Evolutionary conservation across 2,329 filamentous ascomycete species (phyloP).

Genomic region (Blastomyces emzantsi): DNA sequence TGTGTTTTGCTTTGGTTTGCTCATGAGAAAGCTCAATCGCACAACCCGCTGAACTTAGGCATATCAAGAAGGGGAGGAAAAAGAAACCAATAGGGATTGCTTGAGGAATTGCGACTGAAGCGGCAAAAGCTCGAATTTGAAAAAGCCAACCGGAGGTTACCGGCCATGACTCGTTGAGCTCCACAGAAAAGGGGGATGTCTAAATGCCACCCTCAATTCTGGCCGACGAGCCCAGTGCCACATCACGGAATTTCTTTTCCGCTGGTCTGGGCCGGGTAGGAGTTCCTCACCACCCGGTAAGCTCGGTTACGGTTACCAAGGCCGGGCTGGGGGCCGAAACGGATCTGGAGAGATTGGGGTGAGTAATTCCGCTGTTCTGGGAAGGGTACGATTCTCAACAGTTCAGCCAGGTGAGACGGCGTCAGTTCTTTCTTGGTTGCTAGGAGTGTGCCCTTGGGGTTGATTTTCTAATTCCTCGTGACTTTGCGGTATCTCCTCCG

Average conservation of each 20-base stretch:
- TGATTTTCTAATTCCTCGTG: not conserved
- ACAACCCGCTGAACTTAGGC: not conserved
- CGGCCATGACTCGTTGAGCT: not conserved
- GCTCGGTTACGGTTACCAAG: not conserved
- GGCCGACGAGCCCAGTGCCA: not conserved
- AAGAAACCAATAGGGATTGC: too few species aligned
- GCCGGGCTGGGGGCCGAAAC: too few species aligned
- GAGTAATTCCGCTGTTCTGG: not conserved
- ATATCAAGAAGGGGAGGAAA: too few species aligned
- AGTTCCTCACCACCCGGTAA: not conserved
- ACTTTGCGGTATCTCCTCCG: not conserved
- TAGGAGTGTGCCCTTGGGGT: not conserved
- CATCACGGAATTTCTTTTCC: not conserved
- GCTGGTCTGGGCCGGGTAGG: not conserved
- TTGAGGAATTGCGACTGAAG: too few species aligned
- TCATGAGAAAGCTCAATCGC: not conserved
- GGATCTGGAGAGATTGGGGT: not conserved
- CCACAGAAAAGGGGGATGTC: not conserved
- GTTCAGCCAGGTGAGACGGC: not conserved
- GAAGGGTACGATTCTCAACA: not conserved
- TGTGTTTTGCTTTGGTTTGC: not conserved
- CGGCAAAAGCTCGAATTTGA: too few species aligned
- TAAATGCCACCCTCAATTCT: not conserved
- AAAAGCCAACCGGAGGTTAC: not conserved
- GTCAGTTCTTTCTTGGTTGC: not conserved